A percentile compares a stretch with the other conserved stretches of the same genome.
phyloP scores from a whole-genome alignment of 805 yeast genomes.

The Scheffersomyces lignosus region DNA sequence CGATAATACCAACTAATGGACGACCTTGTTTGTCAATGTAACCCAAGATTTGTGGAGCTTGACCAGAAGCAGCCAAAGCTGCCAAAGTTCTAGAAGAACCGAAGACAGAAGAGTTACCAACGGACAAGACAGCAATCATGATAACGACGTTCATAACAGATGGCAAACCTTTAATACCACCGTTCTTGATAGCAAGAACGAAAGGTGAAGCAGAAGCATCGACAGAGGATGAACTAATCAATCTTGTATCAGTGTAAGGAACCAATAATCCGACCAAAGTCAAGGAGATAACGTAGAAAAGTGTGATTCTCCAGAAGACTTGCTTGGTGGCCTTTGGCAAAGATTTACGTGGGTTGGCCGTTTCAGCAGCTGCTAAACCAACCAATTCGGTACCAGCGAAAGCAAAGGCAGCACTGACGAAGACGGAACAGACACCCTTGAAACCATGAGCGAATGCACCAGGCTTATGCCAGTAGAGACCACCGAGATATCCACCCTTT shows the following conservation, averaged over 20 bases:
- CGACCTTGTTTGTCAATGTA: slow-evolving; percentile 78
- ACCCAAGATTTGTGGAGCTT: slow-evolving; percentile 59
- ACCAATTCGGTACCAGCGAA: slow-evolving; percentile 75
- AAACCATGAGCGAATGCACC: slow-evolving; percentile 69
- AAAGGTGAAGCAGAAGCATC: slow-evolving; percentile 73
- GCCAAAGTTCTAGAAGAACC: slow-evolving; percentile 71
- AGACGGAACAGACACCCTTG: slow-evolving; percentile 71
- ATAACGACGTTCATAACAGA: slow-evolving; percentile 71
- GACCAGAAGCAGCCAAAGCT: slow-evolving; percentile 64
- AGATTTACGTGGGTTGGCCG: slow-evolving; percentile 62
- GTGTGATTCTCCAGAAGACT: slow-evolving; percentile 76
- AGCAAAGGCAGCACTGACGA: slow-evolving; percentile 76
- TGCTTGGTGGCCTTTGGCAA: slow-evolving; percentile 77
- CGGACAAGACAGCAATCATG: slow-evolving; percentile 66
- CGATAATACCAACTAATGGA: slow-evolving; percentile 66
- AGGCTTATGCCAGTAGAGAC: slow-evolving; percentile 58
- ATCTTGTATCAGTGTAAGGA: slow-evolving; percentile 56
- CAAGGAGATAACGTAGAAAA: slow-evolving; percentile 64
- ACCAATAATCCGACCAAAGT: slow-evolving; percentile 64
- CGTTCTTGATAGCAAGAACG: slow-evolving; percentile 68
- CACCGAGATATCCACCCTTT: slow-evolving; percentile 54
- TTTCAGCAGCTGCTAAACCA: slow-evolving; percentile 78
- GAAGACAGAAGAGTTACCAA: slow-evolving; percentile 71
- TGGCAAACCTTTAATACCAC: slow-evolving; percentile 66
- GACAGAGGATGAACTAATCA: slow-evolving; percentile 48